Evolutionary conservation across 1,139 yeast genomes (phyloP), one percentile per base, ranked within the genome.

Genomic region (Protomyces lactucae-debilis): DNA sequence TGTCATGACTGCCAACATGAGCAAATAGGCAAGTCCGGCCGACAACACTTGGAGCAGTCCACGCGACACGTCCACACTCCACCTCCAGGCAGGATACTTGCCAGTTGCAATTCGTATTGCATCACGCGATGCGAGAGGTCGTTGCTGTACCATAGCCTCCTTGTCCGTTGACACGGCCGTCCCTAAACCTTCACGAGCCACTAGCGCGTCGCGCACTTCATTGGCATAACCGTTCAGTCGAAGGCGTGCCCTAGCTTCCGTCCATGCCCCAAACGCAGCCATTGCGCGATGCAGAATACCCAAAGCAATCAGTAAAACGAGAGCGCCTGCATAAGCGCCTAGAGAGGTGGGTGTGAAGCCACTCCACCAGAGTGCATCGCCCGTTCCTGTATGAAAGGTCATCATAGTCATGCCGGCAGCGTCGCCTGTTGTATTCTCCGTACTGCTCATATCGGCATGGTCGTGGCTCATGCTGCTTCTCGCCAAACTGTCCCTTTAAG

Each of bases 1-100:
- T 5, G 73, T 69, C 73, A 71, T 71, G 54, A 70, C 71, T n/a
- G 72, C 72, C 60, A 71, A 52, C 73, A 71, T 71, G 23, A 71
- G 69, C 37, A 71, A 57, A 52, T 70, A 71, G 9, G 71, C 69
- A 3, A 66, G 63, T 14, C 71, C 73, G 3, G 69, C 55, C 2
- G 65, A 52, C 8, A 70, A 46, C 16, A 68, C 52, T 52, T 70
- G 70, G 10, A 71, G 37, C 18, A 69, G 53, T 3, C 72, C 67
- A 39, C 69, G 64, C 16, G 72, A 70, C 21, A 70, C 52, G 52
- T 71, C 73, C 32, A 68, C 69, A 16, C 71, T 67, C 35, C 71
- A 57, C 16, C 73, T 54, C 73, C 73, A 71, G 9, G 25, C 48
- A 4, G 48, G 48, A 9, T 37, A 14, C 14, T 37, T n/a, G 16